Conservation (phyloP, 2,329 filamentous ascomycete species). For the Beauveria rudraprayagi region DNA sequence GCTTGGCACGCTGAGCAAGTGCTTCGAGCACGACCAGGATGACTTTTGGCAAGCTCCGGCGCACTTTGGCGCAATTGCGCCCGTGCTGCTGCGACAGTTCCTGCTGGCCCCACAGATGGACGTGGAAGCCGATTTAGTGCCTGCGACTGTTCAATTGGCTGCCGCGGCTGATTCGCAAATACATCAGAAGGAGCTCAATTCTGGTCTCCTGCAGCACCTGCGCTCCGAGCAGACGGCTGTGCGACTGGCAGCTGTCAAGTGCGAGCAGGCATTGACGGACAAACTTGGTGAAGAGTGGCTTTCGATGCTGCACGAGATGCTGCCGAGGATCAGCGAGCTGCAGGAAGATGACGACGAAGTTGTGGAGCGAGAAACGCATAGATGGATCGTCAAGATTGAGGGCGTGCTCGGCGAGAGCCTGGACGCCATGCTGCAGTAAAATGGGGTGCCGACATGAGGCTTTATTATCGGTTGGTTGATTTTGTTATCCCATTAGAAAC, state of each 20-base stretch:
- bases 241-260: constrained; percentile 72
- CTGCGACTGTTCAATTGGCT: constrained; percentile 72
- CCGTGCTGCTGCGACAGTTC: constrained; percentile 62
- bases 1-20: constrained; percentile 62
- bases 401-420: constrained; percentile 81
- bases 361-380: constrained; percentile 81
- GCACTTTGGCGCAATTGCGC: constrained; percentile 69
- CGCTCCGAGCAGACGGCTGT: constrained; percentile 63
- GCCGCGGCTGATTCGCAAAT: constrained; percentile 74
- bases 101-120: constrained; percentile 36
- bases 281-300: constrained; percentile 90
- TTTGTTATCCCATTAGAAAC: neutral
- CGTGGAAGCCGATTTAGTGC: constrained; percentile 50
- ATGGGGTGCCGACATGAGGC: neutral
- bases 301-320: constrained; percentile 82
- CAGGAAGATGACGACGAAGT: constrained; percentile 94
- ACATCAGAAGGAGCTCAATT: constrained; percentile 86
- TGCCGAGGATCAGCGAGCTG: constrained; percentile 90
- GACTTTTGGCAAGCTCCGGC: constrained; percentile 92
- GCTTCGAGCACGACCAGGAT: constrained; percentile 85
- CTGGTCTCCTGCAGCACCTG: constrained; percentile 67
- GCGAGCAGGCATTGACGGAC: constrained; percentile 72
- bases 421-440: constrained; percentile 82
- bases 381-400: constrained; percentile 89
- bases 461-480: neutral